phyloP scores from a whole-genome alignment of 148 eudicot species.

The Fagopyrum tataricum region DNA sequence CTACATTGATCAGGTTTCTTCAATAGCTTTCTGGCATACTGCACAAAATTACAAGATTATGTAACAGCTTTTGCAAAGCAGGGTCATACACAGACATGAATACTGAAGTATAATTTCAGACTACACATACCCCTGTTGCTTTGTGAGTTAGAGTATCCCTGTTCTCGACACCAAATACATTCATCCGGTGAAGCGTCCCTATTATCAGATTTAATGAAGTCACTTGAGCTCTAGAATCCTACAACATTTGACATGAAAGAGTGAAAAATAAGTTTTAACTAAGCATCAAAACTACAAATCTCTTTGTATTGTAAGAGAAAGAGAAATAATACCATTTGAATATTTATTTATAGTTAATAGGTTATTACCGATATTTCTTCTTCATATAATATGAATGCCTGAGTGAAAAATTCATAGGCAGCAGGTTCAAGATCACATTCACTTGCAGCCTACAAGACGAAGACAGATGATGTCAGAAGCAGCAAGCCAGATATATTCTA shows the following conservation, averaged over 20 bases:
- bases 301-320: not conserved
- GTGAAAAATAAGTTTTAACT: not conserved
- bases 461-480: conserved; percentile 4
- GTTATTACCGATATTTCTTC: conserved; percentile 86
- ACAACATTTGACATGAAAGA: conserved; percentile 16
- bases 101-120: conserved; percentile 7
- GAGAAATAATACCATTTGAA: conserved; percentile 1
- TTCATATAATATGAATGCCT: conserved; percentile 92
- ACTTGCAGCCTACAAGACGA: conserved; percentile 72
- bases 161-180: conserved; percentile 88
- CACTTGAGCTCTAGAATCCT: conserved; percentile 97
- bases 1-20: conserved; percentile 98
- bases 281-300: not conserved
- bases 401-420: conserved; percentile 97
- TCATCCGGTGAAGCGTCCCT: conserved; percentile 95
- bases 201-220: conserved; percentile 79
- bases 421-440: conserved; percentile 92
- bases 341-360: not conserved
- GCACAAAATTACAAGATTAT: conserved; percentile 14
- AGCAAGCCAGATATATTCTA: not conserved
- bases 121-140: conserved; percentile 77
- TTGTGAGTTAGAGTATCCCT: conserved; percentile 96
- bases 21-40: conserved; percentile 98
- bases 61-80: not conserved
- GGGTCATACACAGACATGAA: not conserved